phyloP scores from a whole-genome alignment of 345 rosid genomes.

The Nasturtium officinale region DNA sequence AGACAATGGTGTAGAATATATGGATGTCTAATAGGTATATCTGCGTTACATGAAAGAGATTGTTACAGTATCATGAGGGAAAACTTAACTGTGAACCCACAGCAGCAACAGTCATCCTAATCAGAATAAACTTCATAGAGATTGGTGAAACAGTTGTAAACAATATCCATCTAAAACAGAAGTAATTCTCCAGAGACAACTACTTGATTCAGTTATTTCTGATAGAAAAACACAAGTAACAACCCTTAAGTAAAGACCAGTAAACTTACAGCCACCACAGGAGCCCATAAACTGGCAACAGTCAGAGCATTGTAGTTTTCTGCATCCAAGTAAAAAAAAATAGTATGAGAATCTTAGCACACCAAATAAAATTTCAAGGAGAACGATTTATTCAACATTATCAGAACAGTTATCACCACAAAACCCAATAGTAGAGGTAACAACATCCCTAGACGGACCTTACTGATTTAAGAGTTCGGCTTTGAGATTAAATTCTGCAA shows the following conservation, averaged over 20 bases:
- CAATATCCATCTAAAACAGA: constrained; percentile 1
- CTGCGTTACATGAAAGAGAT: constrained; percentile 48
- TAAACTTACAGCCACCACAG: constrained; percentile 85
- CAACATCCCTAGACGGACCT: constrained; percentile 17
- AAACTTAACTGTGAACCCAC: constrained; percentile 20
- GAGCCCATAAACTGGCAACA: constrained; percentile 87
- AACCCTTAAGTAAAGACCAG: constrained; percentile 33
- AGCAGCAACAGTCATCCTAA: constrained; percentile 15
- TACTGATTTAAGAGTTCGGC: constrained; percentile 2
- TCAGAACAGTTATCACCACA: constrained; percentile 12
- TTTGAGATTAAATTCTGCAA: constrained; percentile 26
- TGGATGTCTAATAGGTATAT: constrained; percentile 88
- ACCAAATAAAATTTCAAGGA: neutral
- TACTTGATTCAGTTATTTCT: constrained; percentile 27
- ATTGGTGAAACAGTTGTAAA: constrained; percentile 21
- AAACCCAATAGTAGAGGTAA: constrained; percentile 22
- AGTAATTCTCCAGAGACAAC: constrained; percentile 19
- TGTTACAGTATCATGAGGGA: constrained; percentile 27
- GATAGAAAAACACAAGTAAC: constrained; percentile 15
- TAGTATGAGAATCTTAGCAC: constrained; percentile 23
- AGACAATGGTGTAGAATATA: constrained; percentile 76
- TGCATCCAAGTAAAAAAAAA: constrained; percentile 53
- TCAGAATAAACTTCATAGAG: constrained; percentile 28
- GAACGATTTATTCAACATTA: neutral
- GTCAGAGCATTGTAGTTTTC: constrained; percentile 93